These are phyloP conservation scores for Pichia sp. DNA, from an alignment of 1,139 yeast genomes.

Conservation along the genomic window DNA sequence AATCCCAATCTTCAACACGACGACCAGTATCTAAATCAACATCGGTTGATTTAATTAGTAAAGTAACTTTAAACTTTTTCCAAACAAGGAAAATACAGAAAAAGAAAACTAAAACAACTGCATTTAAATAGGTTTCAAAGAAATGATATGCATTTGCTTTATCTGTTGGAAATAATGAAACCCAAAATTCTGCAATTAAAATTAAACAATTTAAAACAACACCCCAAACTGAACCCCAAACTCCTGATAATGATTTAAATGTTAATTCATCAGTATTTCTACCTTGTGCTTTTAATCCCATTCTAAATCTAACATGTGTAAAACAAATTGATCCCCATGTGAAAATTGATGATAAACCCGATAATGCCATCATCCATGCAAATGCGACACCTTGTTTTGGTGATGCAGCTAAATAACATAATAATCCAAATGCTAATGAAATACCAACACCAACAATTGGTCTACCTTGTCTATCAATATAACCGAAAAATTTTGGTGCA, in stretches of 20 bases:
- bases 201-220: constrained; percentile 50
- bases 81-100: constrained; percentile 26
- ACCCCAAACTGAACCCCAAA: constrained; percentile 62
- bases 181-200: constrained; percentile 54
- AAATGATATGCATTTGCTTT: constrained; percentile 35
- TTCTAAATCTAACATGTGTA: constrained; percentile 69
- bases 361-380: constrained; percentile 71
- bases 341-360: constrained; percentile 73
- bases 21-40: constrained; percentile 63
- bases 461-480: constrained; percentile 64
- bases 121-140: constrained; percentile 44
- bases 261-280: constrained; percentile 57
- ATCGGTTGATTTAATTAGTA: constrained; percentile 40
- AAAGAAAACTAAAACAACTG: constrained; percentile 41
- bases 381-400: constrained; percentile 56
- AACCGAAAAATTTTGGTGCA: constrained; percentile 64
- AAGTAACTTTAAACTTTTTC: constrained; percentile 31
- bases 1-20: constrained; percentile 53
- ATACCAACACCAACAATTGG: constrained; percentile 57
- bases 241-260: constrained; percentile 59
- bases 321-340: constrained; percentile 74
- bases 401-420: constrained; percentile 66
- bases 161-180: constrained; percentile 36
- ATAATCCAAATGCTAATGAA: constrained; percentile 53
- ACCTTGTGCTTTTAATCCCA: constrained; percentile 60